A percentile compares a stretch with the other conserved stretches of the same genome.
Evolutionary conservation across 352 stramenopile species (phyloP).

Genomic region (Globisporangium rhizosaccharum): DNA sequence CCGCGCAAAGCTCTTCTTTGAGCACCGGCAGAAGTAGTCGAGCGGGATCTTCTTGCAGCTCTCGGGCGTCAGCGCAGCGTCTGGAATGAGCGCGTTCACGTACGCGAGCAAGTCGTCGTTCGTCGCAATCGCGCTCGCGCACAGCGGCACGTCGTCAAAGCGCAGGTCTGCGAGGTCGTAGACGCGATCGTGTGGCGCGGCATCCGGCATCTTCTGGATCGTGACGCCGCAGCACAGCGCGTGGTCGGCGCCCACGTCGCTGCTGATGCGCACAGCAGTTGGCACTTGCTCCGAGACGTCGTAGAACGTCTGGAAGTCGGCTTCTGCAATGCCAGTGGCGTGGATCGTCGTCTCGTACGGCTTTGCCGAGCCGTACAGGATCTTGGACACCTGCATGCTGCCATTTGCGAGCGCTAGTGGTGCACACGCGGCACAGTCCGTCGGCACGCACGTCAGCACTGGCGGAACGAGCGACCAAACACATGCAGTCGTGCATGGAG

Average conservation of each 20-base stretch:
- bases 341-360: conserved; percentile 75
- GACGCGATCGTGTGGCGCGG: conserved; percentile 36
- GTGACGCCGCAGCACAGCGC: conserved; percentile 67
- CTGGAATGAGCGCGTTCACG: conserved; percentile 69
- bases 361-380: conserved; percentile 66
- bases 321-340: conserved; percentile 51
- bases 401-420: conserved; percentile 14
- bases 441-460: background rate
- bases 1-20: conserved; percentile 54
- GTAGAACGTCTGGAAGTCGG: conserved; percentile 82
- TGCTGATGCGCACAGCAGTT: conserved; percentile 77
- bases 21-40: conserved; percentile 84
- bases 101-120: conserved; percentile 62
- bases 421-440: background rate
- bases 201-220: conserved; percentile 77
- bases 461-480: background rate
- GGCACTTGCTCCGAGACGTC: conserved; percentile 81
- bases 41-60: conserved; percentile 57
- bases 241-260: conserved; percentile 35
- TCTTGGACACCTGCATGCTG: conserved; percentile 73
- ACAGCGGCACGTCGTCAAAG: conserved; percentile 47
- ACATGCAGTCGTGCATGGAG: background rate
- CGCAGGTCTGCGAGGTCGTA: conserved; percentile 66
- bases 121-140: conserved; percentile 38
- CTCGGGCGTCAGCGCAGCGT: conserved; percentile 51